Evolutionary conservation across 192 early-diverging fungal genomes (phyloP), one percentile per base, ranked within the genome.

Genomic region (Backusella tuberculispora): DNA sequence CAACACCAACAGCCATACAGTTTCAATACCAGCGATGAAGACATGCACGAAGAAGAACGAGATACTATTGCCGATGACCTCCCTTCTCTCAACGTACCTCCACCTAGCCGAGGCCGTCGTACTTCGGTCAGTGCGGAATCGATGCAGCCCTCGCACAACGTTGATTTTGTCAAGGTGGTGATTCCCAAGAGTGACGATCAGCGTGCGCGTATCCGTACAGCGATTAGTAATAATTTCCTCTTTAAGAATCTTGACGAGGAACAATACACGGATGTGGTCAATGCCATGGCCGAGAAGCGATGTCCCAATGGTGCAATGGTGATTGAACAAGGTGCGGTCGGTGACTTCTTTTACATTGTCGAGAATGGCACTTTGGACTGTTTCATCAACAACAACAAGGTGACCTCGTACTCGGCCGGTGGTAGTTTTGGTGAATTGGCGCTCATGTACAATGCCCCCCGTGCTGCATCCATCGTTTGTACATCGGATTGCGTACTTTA

Each of bases 381-480:
- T 43, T 94, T 91, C 84, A 93, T 98, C 17, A 85, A 88, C 50
- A 89, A 90, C 71, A 82, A 88, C 47, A 94, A 92, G 77, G 96
- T 98, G 4, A 86, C 88, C 56, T 84, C 88, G 26, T 97, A 96
- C 74, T 90, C 78, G 3, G 82, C 93, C 10, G 92, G 94, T 64
- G 97, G 95, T 63, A 91, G 90, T 76, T 99, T 99, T 94, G 98
- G 98, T 74, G 97, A 99, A 86, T 88, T 99, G 71, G 98, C 98
- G 26, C 87, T 99, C 13, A 99, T 99, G 98, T 99, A 99, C 84
- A 98, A 98, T 76, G 96, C 96, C 8, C 98, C 98, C 9, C 92
- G 98, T 60, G 98, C 98, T 2, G 98, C 98, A 47, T 97, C 97
- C 3, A 93, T 99, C 26, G 83, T 85, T 5, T 91, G 95, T 1